Base-by-base conservation (phyloP, 768 basidiomycete species). In the Coprinopsis strossmayeri region DNA sequence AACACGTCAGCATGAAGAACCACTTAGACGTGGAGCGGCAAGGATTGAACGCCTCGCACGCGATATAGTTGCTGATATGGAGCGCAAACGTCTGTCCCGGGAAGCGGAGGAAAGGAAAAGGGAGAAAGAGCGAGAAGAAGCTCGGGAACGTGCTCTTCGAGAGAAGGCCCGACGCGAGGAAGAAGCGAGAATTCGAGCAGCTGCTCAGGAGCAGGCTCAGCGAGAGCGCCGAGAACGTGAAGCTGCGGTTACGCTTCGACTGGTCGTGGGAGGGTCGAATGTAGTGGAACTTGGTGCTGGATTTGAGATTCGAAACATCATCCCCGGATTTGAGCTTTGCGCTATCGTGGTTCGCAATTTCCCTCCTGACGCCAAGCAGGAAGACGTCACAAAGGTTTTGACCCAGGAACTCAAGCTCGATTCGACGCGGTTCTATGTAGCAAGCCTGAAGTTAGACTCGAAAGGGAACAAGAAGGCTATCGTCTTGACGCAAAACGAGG, bases 401-500 rank as follows among this genome's bases (percentile, higher is more conserved):
- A n/a, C 35, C 7, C 48, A 55, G 21, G 46, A 53, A 5, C n/a
- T 45, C 37, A 37, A 50, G 3, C n/a, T 59, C 15, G 35, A 52
- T 32, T 5, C 34, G 11, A 28, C 44, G 7, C 41, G 12, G 3
- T 51, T 46, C 35, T n/a, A 52, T 15, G 12, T 56, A 2, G 49
- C n/a, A 3, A 21, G 30, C 18, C 35, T 48, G 35, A 63, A 63
- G 49, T 60, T 44, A 34, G 53, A 50, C 27, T 50, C 57, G 23
- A 62, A 64, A 9, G 55, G 54, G 32, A 66, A 51, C 34, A 55
- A 61, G 3, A 73, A 75, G 49, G 73, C 74, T 1, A 64, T 59
- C n/a, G 52, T 82, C 11, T 54, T 78, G 41, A 70, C 68, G 2
- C 71, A 69, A 28, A 58, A 65, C 2, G 68, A 69, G 38, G 57